Base-by-base conservation (phyloP, 202 grass and related monocot genomes). In the Setaria viridis region DNA sequence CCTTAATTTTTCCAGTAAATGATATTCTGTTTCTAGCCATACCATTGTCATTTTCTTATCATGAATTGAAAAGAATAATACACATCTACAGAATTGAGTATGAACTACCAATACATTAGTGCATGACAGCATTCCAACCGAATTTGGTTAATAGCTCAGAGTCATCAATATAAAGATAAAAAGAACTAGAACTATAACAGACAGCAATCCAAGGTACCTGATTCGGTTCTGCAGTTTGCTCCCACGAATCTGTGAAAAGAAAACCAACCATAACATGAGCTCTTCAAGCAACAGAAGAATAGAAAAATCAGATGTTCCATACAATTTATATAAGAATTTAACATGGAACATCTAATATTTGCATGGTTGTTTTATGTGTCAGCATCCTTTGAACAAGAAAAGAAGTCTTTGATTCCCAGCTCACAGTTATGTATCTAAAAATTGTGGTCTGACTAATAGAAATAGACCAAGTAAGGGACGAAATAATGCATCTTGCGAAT, bases 191-290 rank as follows among this genome's bases (percentile, higher is more conserved):
- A 62, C 32, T 72, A 71, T 17, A 85, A 34, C 56, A 81, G 16
- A 62, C 14, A 83, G 9, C 19, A 71, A 72, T 51, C 69, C 56
- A 84, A 65, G 9, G 64, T 89, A 99, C 97, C 97, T 97, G 69
- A 97, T 89, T 88, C 94, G 87, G 51, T 94, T 99, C 47, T 99
- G 94, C 83, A 99, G 94, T 94, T 99, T 99, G 67, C 94, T 91
- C 65, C 97, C 97, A 63, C 97, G 94, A 87, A 99, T 99, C 97
- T 99, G 97, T 65, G n/a, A 78, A 94, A 71, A 70, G 5, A 76
- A 53, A 74, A 45, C 54, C 30, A 67, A 78, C 32, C 46, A 34
- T 80, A 64, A 76, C 42, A 77, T 64, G 20, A 78, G 62, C 25
- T 70, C 50, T 67, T 51, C 80, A 48, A 76, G 58, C 74, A n/a